Evolutionary conservation across 495 filamentous ascomycete genomes (phyloP).

Genomic region (Delitschia confertaspora): DNA sequence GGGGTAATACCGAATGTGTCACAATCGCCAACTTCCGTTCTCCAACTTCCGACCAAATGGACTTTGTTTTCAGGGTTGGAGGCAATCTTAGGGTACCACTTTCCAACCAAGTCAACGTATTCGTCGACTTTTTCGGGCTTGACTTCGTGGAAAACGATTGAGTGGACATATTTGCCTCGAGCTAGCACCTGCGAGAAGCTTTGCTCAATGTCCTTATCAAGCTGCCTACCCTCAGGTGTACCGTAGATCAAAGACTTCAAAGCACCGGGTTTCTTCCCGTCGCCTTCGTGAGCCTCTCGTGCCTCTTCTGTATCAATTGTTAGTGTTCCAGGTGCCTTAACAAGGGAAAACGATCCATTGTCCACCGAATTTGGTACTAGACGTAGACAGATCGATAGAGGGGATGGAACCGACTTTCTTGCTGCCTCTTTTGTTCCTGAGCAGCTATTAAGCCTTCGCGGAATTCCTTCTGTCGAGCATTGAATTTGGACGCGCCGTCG

Average conservation of each 20-base stretch:
- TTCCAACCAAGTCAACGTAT: slow-evolving; percentile 84
- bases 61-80: slow-evolving; percentile 75
- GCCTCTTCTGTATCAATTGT: slow-evolving; percentile 32
- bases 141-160: slow-evolving; percentile 93
- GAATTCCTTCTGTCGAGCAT: slow-evolving; percentile 73
- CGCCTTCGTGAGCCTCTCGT: slow-evolving; percentile 41
- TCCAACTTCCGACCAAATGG: slow-evolving; percentile 94
- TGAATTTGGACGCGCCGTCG: slow-evolving; percentile 62
- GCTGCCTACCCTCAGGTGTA: slow-evolving; percentile 82
- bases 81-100: slow-evolving; percentile 87
- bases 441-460: slow-evolving; percentile 69
- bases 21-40: slow-evolving; percentile 95
- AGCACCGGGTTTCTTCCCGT: slow-evolving; percentile 45
- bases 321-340: slow-evolving; percentile 31
- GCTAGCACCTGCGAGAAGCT: slow-evolving; percentile 91
- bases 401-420: slow-evolving; percentile 69
- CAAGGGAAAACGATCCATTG: slow-evolving; percentile 11
- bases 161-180: slow-evolving; percentile 95
- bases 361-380: slow-evolving; percentile 12
- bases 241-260: slow-evolving; percentile 80
- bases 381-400: slow-evolving; percentile 41
- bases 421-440: slow-evolving; percentile 64
- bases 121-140: slow-evolving; percentile 93
- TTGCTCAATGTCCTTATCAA: slow-evolving; percentile 89
- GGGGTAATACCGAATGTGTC: slow-evolving; percentile 78